A percentile compares a stretch with the other conserved stretches of the same genome.
These are phyloP conservation scores for Parathielavia appendiculata DNA, from an alignment of 495 filamentous ascomycete species.

Conservation along the genomic window DNA sequence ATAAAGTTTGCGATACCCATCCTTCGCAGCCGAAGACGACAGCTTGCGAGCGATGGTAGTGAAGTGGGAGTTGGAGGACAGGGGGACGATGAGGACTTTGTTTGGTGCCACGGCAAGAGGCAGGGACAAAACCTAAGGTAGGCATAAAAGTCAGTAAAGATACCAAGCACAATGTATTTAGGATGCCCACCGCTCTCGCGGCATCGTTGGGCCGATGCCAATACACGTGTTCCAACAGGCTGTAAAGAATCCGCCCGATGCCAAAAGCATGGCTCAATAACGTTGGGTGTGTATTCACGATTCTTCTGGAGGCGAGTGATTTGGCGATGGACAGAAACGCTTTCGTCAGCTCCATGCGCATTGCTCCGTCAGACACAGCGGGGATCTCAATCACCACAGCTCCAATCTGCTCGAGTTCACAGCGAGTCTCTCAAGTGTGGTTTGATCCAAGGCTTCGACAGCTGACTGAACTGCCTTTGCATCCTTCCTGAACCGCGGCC, in stretches of 20 bases:
- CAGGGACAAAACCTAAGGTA: conserved; percentile 60
- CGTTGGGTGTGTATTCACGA: conserved; percentile 62
- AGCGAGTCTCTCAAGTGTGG: conserved; percentile 43
- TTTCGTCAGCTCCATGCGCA: conserved; percentile 55
- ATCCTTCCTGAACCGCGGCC: conserved; percentile 57
- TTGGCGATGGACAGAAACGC: conserved; percentile 55
- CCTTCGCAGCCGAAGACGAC: conserved; percentile 37
- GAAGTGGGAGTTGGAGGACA: conserved; percentile 57
- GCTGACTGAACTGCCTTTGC: conserved; percentile 56
- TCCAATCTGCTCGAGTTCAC: conserved; percentile 44
- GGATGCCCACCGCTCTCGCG: conserved; percentile 57
- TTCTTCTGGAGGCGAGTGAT: conserved; percentile 47
- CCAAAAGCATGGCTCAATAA: conserved; percentile 71
- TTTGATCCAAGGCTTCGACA: conserved; percentile 51
- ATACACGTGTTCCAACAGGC: conserved; percentile 11
- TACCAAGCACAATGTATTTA: background rate
- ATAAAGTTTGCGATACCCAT: conserved; percentile 52
- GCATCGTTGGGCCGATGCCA: conserved; percentile 54
- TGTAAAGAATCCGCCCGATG: conserved; percentile 62
- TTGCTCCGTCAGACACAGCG: conserved; percentile 50
- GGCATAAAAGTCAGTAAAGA: background rate
- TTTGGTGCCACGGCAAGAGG: conserved; percentile 61
- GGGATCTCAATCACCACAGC: conserved; percentile 53
- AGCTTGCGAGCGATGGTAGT: conserved; percentile 50
- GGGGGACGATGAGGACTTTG: conserved; percentile 63